Percentiles rank a stretch among this genome's conserved stretches.
Conservation (phyloP, 805 yeast species). For the Schwanniomyces sp. region DNA sequence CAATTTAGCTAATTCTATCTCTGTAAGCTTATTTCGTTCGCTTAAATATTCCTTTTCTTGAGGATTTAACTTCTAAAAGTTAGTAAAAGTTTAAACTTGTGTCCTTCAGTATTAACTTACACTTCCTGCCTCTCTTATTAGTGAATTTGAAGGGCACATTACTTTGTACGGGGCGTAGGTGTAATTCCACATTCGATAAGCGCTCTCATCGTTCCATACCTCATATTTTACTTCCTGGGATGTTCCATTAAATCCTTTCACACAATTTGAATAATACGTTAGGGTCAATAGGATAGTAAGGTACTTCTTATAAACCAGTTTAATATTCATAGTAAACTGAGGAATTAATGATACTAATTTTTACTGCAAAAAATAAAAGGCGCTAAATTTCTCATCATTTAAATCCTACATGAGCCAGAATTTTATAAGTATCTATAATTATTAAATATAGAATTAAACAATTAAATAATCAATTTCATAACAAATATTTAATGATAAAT, state of each 20-base stretch:
- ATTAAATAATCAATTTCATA: conserved; percentile 6
- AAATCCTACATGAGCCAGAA: not conserved
- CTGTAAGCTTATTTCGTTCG: conserved; percentile 28
- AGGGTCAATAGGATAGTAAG: not conserved
- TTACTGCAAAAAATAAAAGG: not conserved
- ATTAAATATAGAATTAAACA: conserved; percentile 9
- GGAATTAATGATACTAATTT: not conserved
- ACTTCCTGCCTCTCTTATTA: conserved; percentile 18
- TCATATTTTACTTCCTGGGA: not conserved
- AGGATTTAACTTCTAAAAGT: conserved; percentile 10
- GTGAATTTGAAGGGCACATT: conserved; percentile 18
- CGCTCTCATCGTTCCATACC: not conserved
- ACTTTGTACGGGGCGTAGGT: conserved; percentile 28
- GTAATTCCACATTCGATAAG: conserved; percentile 6
- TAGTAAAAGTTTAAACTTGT: not conserved
- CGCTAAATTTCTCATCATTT: not conserved
- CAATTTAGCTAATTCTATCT: conserved; percentile 23
- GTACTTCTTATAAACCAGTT: too few species aligned
- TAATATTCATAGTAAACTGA: not conserved
- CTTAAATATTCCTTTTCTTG: conserved; percentile 25
- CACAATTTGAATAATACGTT: not conserved
- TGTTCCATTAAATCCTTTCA: not conserved
- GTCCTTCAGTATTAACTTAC: conserved; percentile 7
- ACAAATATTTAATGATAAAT: conserved; percentile 2
- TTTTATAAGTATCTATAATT: conserved; percentile 13